These are phyloP conservation scores for Botrytis pseudocinerea DNA, from an alignment of 2,329 filamentous ascomycete species.

Conservation along the genomic window DNA sequence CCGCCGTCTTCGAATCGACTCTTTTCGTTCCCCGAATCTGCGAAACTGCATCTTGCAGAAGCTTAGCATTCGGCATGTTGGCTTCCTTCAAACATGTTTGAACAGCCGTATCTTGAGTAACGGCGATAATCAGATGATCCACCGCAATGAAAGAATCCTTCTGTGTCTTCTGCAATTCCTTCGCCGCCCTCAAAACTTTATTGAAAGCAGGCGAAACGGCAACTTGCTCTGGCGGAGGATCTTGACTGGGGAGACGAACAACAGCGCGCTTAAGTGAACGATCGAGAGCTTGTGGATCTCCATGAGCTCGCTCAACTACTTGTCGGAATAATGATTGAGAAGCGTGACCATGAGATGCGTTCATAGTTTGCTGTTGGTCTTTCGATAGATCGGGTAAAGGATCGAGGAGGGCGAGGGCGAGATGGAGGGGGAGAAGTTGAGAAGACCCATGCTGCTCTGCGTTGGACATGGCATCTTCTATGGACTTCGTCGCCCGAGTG, in stretches of 20 bases:
- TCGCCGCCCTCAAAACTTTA: constrained; percentile 78
- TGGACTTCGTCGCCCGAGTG: constrained; percentile 84
- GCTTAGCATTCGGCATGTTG: constrained; percentile 87
- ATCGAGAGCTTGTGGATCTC: constrained; percentile 86
- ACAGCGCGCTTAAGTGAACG: constrained; percentile 87
- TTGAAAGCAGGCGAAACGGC: constrained; percentile 80
- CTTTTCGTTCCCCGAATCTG: constrained; percentile 89
- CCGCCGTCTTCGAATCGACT: constrained; percentile 94
- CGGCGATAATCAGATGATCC: constrained; percentile 86
- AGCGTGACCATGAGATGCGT: constrained; percentile 62
- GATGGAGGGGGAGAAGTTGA: constrained; percentile 85
- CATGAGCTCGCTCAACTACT: constrained; percentile 89
- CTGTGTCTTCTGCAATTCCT: constrained; percentile 93
- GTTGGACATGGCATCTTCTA: constrained; percentile 84
- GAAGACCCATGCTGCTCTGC: constrained; percentile 89
- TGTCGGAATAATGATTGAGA: constrained; percentile 84
- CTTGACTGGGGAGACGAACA: constrained; percentile 89
- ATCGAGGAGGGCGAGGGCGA: constrained; percentile 80
- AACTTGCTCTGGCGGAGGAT: constrained; percentile 88
- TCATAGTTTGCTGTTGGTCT: constrained; percentile 69
- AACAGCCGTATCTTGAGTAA: constrained; percentile 76
- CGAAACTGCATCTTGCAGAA: constrained; percentile 86
- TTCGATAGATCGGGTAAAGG: constrained; percentile 74
- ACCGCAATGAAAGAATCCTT: constrained; percentile 94
- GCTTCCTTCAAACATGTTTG: constrained; percentile 76